Base-by-base conservation (phyloP, 1,284 basidiomycete species). In the Cutaneotrichosporon cyanovorans region DNA sequence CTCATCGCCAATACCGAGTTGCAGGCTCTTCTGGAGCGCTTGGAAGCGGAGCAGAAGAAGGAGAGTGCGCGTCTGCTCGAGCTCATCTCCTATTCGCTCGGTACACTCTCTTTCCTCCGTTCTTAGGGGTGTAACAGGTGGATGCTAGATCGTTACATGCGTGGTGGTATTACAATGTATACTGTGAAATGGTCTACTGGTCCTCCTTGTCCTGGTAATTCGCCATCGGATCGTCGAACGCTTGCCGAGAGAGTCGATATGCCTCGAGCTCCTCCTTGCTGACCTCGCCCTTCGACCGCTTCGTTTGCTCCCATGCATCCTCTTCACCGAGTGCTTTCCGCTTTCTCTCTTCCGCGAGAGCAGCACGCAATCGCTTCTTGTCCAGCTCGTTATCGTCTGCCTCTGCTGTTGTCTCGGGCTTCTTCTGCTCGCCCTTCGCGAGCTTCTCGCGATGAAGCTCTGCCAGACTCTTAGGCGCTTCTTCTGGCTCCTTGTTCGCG, bases 191-290 rank as follows among this genome's bases (percentile, higher is more conserved):
- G n/a, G 14, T 33, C 25, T 44, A 37, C 31, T 35, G 32, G 18
- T 46, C 34, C 42, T 50, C 45, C 16, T 41, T 50, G 43, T 69
- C 71, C 51, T 69, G 55, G 56, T 70, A 69, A 49, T 72, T 72
- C 2, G 71, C 67, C 72, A 73, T 73, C 2, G 72, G 72, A 56
- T 73, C 72, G 45, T 72, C 72, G 56, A 58, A 72, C 3, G 62
- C 57, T 41, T 61, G 56, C 48, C 58, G 59, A 7, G 62, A 58
- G 37, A 72, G 54, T 30, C 72, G 60, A 48, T 73, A 73, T 9
- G 72, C 72, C 63, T 73, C 90, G 50, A 96, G 79, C 64, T 96
- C 83, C 66, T 92, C 91, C 71, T 96, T 89, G 2, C 87, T 85
- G 21, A 96, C 86, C 39, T 91, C 87, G 57, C 73, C 78, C 45